phyloP scores from a whole-genome alignment of 192 early-diverging fungal species.

The Rhizophagus clarus region DNA sequence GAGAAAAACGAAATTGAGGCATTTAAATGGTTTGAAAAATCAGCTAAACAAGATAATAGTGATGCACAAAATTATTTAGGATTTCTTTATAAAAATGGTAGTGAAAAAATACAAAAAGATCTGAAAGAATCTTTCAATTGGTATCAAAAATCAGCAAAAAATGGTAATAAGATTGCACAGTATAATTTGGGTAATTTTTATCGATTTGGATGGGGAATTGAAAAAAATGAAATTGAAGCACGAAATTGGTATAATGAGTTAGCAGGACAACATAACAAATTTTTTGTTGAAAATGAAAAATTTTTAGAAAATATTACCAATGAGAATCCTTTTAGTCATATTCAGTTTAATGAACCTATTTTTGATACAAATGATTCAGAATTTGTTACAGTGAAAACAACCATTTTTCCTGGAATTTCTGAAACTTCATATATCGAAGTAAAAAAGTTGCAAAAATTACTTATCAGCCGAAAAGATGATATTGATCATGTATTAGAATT shows the following conservation, averaged over 20 bases:
- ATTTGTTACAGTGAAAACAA: background rate
- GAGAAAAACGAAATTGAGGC: background rate
- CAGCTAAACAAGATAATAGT: slow-evolving; percentile 5
- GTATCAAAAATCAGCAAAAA: background rate
- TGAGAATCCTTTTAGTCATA: background rate
- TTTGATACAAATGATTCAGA: background rate
- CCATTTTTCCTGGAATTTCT: background rate
- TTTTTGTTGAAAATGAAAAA: no score
- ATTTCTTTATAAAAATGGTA: background rate
- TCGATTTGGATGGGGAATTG: no score
- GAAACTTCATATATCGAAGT: background rate
- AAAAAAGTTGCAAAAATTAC: background rate
- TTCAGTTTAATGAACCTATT: background rate
- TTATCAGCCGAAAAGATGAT: background rate
- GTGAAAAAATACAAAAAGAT: background rate
- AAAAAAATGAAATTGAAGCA: no score
- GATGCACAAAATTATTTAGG: background rate
- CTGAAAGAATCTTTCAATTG: background rate
- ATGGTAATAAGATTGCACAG: background rate
- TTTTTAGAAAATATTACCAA: no score
- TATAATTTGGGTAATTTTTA: no score
- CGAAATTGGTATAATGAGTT: no score
- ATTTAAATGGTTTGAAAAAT: background rate
- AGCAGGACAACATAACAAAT: no score
- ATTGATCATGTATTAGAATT: background rate